Percentiles rank a stretch among this genome's conserved stretches.
phyloP scores from a whole-genome alignment of 1,139 yeast species.

The Suhomyces anneliseae region DNA sequence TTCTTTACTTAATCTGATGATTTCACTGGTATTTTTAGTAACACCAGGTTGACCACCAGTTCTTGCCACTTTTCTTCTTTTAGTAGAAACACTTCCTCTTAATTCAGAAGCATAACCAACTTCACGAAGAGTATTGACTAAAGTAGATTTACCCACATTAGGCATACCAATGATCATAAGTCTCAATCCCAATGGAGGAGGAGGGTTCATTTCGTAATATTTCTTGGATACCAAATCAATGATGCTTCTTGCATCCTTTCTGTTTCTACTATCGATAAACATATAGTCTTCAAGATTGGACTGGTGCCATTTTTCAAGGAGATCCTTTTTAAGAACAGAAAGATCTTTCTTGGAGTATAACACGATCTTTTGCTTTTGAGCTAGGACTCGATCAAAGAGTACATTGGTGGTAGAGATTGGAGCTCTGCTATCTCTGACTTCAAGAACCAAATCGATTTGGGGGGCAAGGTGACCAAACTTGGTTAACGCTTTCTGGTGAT shows the following conservation, averaged over 20 bases:
- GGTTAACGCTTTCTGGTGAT: slow-evolving; percentile 79
- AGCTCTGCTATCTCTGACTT: slow-evolving; percentile 85
- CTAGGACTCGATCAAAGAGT: slow-evolving; percentile 68
- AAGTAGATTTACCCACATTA: slow-evolving; percentile 94
- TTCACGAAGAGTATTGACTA: slow-evolving; percentile 71
- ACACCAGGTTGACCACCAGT: slow-evolving; percentile 94
- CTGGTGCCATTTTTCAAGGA: slow-evolving; percentile 55
- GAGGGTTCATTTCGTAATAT: slow-evolving; percentile 50
- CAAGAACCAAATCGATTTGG: slow-evolving; percentile 78
- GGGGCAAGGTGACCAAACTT: slow-evolving; percentile 71
- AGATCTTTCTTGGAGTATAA: slow-evolving; percentile 71
- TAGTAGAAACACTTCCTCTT: slow-evolving; percentile 31
- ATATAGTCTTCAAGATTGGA: slow-evolving; percentile 52
- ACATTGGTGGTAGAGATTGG: slow-evolving; percentile 84
- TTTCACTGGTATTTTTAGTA: slow-evolving; percentile 76
- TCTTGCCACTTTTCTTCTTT: slow-evolving; percentile 65
- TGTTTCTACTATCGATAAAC: slow-evolving; percentile 59
- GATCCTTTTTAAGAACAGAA: slow-evolving; percentile 30
- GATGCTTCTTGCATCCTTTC: slow-evolving; percentile 51
- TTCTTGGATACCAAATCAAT: slow-evolving; percentile 49
- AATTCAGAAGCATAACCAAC: slow-evolving; percentile 42
- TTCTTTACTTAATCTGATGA: slow-evolving; percentile 59
- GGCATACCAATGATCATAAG: slow-evolving; percentile 92
- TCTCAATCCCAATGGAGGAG: slow-evolving; percentile 81
- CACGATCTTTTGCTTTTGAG: slow-evolving; percentile 57